phyloP scores from a whole-genome alignment of 2,329 filamentous ascomycete species.

The Neofusicoccum kwambonambiense region DNA sequence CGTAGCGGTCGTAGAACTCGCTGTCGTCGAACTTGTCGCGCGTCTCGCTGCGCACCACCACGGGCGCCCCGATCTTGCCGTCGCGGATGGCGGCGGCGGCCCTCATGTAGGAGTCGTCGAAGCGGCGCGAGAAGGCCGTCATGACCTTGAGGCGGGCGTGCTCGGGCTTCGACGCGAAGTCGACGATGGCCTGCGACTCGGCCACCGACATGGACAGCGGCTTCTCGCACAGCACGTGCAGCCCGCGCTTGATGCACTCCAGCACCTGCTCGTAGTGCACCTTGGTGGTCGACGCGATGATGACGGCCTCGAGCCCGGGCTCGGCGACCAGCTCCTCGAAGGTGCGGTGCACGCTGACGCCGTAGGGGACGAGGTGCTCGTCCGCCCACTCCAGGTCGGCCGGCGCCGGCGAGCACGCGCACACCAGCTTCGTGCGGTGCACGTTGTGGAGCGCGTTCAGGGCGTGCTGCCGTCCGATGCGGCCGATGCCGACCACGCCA shows the following conservation, averaged over 20 bases:
- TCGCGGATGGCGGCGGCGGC: conserved; percentile 35
- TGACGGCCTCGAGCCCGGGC: conserved; percentile 44
- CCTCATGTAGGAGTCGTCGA: conserved; percentile 45
- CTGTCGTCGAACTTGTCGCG: conserved; percentile 32
- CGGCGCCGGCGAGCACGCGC: conserved; percentile 49
- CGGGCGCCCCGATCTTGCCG: conserved; percentile 41
- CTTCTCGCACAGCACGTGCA: conserved; percentile 42
- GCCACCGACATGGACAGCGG: conserved; percentile 37
- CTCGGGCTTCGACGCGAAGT: conserved; percentile 32
- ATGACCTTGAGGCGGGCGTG: conserved; percentile 43
- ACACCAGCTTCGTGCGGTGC: conserved; percentile 50
- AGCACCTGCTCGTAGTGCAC: conserved; percentile 37
- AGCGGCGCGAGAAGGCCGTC: conserved; percentile 47
- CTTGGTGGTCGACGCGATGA: conserved; percentile 35
- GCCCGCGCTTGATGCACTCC: conserved; percentile 34
- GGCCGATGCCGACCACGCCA: conserved; percentile 51
- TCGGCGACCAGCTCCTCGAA: conserved; percentile 50
- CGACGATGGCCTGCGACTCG: conserved; percentile 30
- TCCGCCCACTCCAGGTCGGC: conserved; percentile 48
- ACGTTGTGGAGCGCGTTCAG: conserved; percentile 48
- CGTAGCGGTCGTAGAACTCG: conserved; percentile 16
- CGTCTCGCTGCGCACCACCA: conserved; percentile 43
- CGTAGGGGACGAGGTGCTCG: conserved; percentile 44
- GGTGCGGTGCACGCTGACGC: conserved; percentile 46
- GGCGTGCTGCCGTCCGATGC: conserved; percentile 55